Conservation (phyloP, 2,329 filamentous ascomycete genomes). For the Thelonectria discophora region DNA sequence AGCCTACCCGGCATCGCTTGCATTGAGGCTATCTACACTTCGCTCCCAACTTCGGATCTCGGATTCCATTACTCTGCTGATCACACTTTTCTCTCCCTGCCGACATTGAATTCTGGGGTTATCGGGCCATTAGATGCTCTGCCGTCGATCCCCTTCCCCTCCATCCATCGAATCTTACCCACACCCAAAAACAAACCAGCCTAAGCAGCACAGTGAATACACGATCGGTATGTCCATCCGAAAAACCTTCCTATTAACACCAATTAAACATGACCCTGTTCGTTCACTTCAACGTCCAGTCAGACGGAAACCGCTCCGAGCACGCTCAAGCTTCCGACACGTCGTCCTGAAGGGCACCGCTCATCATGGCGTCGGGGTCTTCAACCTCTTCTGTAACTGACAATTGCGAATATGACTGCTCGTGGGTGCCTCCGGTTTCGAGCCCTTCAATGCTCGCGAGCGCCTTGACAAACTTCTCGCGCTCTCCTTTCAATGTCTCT, state of each 20-base stretch:
- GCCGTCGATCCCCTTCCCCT: constrained; percentile 1
- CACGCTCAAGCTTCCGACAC: constrained; percentile 25
- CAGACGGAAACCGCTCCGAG: neutral
- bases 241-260: neutral
- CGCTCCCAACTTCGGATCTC: constrained; percentile 17
- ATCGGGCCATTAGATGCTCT: neutral
- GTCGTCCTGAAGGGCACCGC: constrained; percentile 34
- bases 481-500: constrained; percentile 53
- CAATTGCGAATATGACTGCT: constrained; percentile 21
- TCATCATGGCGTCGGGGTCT: constrained; percentile 28
- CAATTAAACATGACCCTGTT: neutral
- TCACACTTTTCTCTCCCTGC: neutral
- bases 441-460: constrained; percentile 56
- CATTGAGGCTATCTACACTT: constrained; percentile 18
- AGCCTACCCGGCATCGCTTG: neutral
- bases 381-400: constrained; percentile 18
- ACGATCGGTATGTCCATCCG: constrained; percentile 5
- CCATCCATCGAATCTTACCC: constrained; percentile 1
- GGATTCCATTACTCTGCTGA: neutral
- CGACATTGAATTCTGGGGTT: neutral
- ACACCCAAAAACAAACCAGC: constrained; percentile 8
- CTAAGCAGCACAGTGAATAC: constrained; percentile 8
- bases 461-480: constrained; percentile 57
- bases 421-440: constrained; percentile 45
- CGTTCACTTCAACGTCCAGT: neutral